These are phyloP conservation scores for Penicillium sp. DNA, from an alignment of 2,329 filamentous ascomycete species.

Conservation along the genomic window DNA sequence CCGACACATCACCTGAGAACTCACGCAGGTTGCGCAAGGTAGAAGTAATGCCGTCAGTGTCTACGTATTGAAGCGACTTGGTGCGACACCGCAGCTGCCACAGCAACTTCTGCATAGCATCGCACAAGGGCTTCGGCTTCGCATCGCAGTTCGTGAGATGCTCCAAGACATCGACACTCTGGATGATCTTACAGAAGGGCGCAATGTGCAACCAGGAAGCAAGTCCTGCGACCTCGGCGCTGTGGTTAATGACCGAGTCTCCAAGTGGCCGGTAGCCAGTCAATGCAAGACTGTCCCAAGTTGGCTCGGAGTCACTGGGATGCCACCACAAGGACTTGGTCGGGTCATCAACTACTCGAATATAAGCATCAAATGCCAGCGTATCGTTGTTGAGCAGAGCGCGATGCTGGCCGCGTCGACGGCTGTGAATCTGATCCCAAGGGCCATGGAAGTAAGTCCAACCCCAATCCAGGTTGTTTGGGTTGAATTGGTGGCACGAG, in stretches of 20 bases:
- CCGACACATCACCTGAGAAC: slow-evolving; percentile 53
- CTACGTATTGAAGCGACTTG: slow-evolving; percentile 40
- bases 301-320: slow-evolving; percentile 51
- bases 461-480: slow-evolving; percentile 61
- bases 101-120: slow-evolving; percentile 53
- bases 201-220: slow-evolving; percentile 59
- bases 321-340: slow-evolving; percentile 64
- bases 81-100: slow-evolving; percentile 51
- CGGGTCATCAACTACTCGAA: slow-evolving; percentile 60
- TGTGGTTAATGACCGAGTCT: slow-evolving; percentile 46
- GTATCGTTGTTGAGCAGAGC: slow-evolving; percentile 62
- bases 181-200: slow-evolving; percentile 59
- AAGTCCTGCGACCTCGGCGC: slow-evolving; percentile 55
- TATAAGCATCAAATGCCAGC: slow-evolving; percentile 62
- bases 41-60: slow-evolving; percentile 43
- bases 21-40: slow-evolving; percentile 43
- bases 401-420: slow-evolving; percentile 58
- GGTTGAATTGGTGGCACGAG: slow-evolving; percentile 60
- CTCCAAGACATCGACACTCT: slow-evolving; percentile 49
- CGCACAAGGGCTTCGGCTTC: slow-evolving; percentile 52
- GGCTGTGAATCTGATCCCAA: slow-evolving; percentile 58
- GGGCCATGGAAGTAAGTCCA: slow-evolving; percentile 63
- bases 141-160: slow-evolving; percentile 46
- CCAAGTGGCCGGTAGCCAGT: slow-evolving; percentile 58
- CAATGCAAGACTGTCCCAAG: slow-evolving; percentile 58